Evolutionary conservation across 1,284 basidiomycete genomes (phyloP), one percentile per base, ranked within the genome.

Genomic region (Cryptococcus amylolentus): DNA sequence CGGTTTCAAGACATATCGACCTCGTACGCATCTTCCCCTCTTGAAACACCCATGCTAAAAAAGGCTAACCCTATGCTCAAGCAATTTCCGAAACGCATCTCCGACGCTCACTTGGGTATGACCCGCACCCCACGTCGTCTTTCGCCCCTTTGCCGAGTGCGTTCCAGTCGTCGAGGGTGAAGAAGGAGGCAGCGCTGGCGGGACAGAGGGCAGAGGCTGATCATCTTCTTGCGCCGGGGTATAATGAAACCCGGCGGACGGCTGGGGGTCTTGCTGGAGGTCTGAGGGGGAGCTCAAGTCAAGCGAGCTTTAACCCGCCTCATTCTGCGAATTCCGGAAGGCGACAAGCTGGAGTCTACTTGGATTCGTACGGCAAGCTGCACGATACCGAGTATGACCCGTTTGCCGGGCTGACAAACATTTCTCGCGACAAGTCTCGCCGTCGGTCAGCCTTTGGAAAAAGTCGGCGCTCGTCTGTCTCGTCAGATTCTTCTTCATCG

Each of bases 321-420:
- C 49, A 53, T 16, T 45, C 31, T 5, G 41, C 26, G 12, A 35
- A 18, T 5, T 38, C 16, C n/a, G 58, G 51, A 5, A 18, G 49
- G 49, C 13, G 54, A 8, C 60, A 61, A 8, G 53, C 51, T 16
- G 73, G 74, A 16, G 67, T 76, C 7, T 78, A 77, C 52, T 56
- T 75, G 44, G 76, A 77, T 60, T 60, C 70, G 37, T 66, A 65
- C 35, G 75, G 75, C 0, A 67, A 69, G 54, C 54, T 76, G 6
- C 76, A 78, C 57, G 76, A 78, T 64, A 74, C 71, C 41, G 76
- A 78, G 52, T 78, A 68, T 58, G 76, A 78, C 55, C 76, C 76
- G 2, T 78, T 78, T 54, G 71, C 66, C 8, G 70, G 69, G 35
- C 71, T 78, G 1, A 61, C 73, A 1, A 68, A 68, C 28, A 63